Conservation (phyloP, 2,329 filamentous ascomycete species). For the Cladosporium austrohemisphaericum region DNA sequence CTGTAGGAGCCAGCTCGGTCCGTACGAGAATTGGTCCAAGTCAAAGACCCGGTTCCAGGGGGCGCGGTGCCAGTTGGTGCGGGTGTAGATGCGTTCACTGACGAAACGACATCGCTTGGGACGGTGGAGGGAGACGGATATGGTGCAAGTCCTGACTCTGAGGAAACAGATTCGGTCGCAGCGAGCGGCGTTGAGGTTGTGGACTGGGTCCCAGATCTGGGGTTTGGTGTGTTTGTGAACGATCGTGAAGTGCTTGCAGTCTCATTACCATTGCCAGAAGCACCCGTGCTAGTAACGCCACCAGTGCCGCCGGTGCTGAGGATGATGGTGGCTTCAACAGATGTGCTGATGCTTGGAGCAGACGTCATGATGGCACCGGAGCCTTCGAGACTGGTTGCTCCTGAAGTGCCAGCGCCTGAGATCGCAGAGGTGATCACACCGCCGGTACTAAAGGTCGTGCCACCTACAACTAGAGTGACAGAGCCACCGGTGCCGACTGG, state of each 20-base stretch:
- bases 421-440: constrained; percentile 5
- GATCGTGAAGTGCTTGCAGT: not conserved
- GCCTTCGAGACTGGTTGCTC: constrained; percentile 18
- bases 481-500: constrained; percentile 3
- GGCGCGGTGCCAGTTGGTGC: too few species aligned
- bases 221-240: not conserved
- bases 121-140: not conserved
- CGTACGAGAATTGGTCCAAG: not conserved
- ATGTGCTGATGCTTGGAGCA: not conserved
- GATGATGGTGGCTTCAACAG: not conserved
- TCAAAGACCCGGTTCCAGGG: too few species aligned
- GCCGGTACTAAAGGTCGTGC: constrained; percentile 23
- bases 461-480: constrained; percentile 19
- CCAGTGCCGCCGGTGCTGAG: constrained; percentile 15
- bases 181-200: not conserved
- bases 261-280: constrained; percentile 11
- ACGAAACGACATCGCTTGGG: not conserved
- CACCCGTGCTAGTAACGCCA: constrained; percentile 18
- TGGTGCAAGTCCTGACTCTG: not conserved
- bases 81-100: too few species aligned
- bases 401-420: not conserved
- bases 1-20: not conserved
- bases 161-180: not conserved
- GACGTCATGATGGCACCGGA: constrained; percentile 17
- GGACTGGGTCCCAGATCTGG: constrained; percentile 9